phyloP scores from a whole-genome alignment of 345 rosid species.

The Eucalyptus tenuipes region DNA sequence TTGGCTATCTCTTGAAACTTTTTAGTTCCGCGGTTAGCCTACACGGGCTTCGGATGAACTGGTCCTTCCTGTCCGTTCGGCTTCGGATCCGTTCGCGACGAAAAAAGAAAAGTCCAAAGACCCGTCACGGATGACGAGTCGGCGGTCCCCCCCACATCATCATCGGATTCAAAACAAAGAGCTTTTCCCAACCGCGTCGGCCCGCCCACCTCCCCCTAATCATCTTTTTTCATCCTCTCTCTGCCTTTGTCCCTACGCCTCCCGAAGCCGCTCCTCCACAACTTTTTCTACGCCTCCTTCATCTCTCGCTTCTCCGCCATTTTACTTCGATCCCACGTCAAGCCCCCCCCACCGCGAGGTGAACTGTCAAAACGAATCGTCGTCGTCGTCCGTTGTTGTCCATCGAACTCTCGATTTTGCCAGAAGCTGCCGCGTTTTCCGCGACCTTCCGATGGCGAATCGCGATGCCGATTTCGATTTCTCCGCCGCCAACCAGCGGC shows the following conservation, averaged over 20 bases:
- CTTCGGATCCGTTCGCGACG: not conserved
- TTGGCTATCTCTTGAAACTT: not conserved
- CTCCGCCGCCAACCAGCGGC: not conserved
- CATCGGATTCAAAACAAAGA: not conserved
- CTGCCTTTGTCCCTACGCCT: not conserved
- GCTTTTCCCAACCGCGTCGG: not conserved
- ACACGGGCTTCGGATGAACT: not conserved
- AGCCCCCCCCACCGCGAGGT: not conserved
- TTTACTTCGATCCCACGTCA: not conserved
- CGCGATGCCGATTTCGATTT: not conserved
- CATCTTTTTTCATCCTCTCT: not conserved
- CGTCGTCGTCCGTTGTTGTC: not conserved
- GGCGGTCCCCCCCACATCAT: not conserved
- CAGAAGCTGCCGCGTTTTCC: not conserved
- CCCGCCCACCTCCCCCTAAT: not conserved
- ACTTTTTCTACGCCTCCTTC: not conserved
- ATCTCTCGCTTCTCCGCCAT: not conserved
- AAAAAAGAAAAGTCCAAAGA: not conserved
- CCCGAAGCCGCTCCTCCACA: not conserved
- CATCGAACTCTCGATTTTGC: not conserved
- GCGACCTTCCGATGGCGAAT: not conserved
- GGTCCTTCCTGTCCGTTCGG: not conserved
- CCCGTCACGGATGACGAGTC: not conserved
- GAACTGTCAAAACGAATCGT: not conserved
- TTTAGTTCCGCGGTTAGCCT: not conserved